Evolutionary conservation across 495 filamentous ascomycete species (phyloP).

Genomic region (Tuber borchii): DNA sequence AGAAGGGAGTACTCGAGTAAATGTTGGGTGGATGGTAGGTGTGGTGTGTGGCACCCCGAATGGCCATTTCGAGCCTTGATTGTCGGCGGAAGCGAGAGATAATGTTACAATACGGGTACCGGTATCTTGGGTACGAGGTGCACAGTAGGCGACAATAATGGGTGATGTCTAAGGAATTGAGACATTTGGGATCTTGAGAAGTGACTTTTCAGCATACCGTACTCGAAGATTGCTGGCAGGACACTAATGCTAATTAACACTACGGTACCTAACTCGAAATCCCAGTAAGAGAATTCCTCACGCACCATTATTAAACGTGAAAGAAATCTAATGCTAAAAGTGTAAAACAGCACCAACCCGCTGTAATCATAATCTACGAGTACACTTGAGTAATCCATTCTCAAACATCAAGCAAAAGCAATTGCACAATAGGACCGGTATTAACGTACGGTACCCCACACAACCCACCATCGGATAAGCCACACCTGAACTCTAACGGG

Average conservation of each 20-base stretch:
- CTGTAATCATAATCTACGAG: background rate
- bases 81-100: background rate
- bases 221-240: no score
- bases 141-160: background rate
- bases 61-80: background rate
- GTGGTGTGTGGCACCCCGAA: background rate
- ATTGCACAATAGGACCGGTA: no score
- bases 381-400: no score
- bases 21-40: background rate
- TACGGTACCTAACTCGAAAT: background rate
- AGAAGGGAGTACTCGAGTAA: background rate
- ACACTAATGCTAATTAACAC: no score
- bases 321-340: no score
- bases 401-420: no score
- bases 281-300: background rate
- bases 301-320: no score
- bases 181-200: background rate
- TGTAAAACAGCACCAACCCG: background rate
- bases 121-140: background rate
- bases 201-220: background rate
- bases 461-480: background rate
- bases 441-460: no score
- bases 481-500: background rate
- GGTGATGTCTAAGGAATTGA: background rate
- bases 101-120: background rate